Evolutionary conservation across 1,284 basidiomycete species (phyloP).

Genomic region (Trichosporon asahii): DNA sequence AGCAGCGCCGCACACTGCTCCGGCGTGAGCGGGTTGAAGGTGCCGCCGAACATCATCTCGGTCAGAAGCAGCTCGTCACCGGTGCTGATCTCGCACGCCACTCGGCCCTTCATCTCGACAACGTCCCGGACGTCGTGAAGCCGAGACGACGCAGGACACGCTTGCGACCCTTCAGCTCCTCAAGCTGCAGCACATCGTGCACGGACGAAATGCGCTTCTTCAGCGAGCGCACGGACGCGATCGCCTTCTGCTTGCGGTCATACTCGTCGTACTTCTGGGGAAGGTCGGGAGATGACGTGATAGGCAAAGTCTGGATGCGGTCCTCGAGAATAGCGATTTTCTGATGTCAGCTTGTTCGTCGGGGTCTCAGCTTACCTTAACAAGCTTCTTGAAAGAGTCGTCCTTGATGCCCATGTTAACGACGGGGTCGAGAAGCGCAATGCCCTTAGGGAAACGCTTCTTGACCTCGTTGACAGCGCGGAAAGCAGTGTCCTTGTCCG

Average conservation of each 20-base stretch:
- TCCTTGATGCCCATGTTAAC: constrained; percentile 97
- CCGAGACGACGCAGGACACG: constrained; percentile 87
- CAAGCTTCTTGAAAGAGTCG: constrained; percentile 80
- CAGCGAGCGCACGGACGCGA: constrained; percentile 67
- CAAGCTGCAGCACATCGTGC: constrained; percentile 89
- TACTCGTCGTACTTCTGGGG: constrained; percentile 77
- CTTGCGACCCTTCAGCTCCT: constrained; percentile 94
- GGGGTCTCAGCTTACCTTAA: constrained; percentile 55
- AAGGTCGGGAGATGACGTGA: constrained; percentile 71
- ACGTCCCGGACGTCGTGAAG: constrained; percentile 86
- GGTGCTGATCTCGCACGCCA: constrained; percentile 96
- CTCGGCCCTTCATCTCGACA: constrained; percentile 95
- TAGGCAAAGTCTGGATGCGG: constrained; percentile 68
- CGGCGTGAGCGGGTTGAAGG: constrained; percentile 83
- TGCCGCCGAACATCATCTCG: constrained; percentile 95
- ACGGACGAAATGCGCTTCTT: constrained; percentile 84
- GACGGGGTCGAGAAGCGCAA: constrained; percentile 84
- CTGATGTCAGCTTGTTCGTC: constrained; percentile 36
- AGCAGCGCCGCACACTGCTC: constrained; percentile 90
- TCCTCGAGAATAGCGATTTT: constrained; percentile 87
- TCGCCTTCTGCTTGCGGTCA: constrained; percentile 68
- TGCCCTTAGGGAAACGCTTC: constrained; percentile 80
- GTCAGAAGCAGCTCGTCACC: constrained; percentile 96
- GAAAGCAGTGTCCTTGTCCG: constrained; percentile 77
- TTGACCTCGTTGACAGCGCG: constrained; percentile 88